Conservation (phyloP, 169 alveolate species). For the Plasmodium cynomolgi region DNA sequence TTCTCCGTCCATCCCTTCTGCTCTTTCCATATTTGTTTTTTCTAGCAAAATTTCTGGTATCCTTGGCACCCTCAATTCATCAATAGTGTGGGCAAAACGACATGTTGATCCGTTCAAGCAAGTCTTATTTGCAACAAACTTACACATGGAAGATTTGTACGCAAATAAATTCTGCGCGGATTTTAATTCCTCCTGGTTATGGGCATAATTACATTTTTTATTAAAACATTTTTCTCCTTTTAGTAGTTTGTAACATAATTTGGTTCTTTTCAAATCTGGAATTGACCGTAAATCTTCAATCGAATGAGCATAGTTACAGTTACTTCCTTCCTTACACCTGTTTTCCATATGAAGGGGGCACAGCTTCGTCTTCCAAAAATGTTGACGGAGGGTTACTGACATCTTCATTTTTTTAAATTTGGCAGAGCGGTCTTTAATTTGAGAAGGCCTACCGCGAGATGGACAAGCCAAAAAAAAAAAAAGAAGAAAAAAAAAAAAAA, state of each 20-base stretch:
- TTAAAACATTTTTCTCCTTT: slow-evolving; percentile 71
- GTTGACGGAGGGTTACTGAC: slow-evolving; percentile 77
- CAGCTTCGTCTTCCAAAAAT: slow-evolving; percentile 73
- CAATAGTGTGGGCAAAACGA: slow-evolving; percentile 82
- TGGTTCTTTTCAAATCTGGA: slow-evolving; percentile 81
- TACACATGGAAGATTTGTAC: slow-evolving; percentile 82
- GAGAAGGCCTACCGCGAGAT: neutral
- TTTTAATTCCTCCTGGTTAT: slow-evolving; percentile 78
- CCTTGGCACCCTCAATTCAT: slow-evolving; percentile 79
- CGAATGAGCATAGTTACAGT: slow-evolving; percentile 84
- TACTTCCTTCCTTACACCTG: slow-evolving; percentile 67
- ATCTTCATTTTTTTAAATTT: slow-evolving; percentile 47
- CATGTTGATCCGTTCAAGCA: slow-evolving; percentile 82
- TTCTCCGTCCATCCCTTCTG: slow-evolving; percentile 2
- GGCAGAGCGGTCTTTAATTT: neutral
- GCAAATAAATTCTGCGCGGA: slow-evolving; percentile 81
- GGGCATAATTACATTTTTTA: slow-evolving; percentile 83
- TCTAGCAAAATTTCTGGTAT: slow-evolving; percentile 72
- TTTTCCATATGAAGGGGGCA: slow-evolving; percentile 74
- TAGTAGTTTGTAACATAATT: slow-evolving; percentile 78
- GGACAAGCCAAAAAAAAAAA: slow-evolving; percentile 8
- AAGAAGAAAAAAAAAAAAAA: slow-evolving; percentile 3
- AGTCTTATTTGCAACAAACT: slow-evolving; percentile 78
- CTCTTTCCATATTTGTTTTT: slow-evolving; percentile 11
- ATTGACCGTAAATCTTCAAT: slow-evolving; percentile 77